A percentile compares a stretch with the other conserved stretches of the same genome.
Evolutionary conservation across 2,329 filamentous ascomycete species (phyloP).

Genomic region (Phyllosticta citrichinensis): DNA sequence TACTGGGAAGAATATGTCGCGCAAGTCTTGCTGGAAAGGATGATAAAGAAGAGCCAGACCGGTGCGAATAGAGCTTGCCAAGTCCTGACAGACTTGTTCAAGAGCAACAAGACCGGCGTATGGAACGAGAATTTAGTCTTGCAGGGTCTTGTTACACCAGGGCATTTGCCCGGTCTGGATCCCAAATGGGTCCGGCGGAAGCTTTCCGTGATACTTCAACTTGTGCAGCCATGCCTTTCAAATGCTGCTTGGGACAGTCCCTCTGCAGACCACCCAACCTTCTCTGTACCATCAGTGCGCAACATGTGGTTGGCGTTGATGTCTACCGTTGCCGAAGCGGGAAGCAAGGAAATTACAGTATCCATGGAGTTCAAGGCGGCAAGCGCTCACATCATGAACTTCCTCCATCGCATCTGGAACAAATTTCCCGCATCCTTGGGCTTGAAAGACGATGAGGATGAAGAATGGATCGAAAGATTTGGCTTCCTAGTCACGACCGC

Average conservation of each 20-base stretch:
- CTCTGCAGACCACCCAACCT: background rate
- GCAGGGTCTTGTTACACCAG: constrained; percentile 43
- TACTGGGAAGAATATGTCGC: constrained; percentile 71
- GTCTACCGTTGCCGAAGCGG: constrained; percentile 54
- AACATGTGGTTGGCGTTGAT: constrained; percentile 53
- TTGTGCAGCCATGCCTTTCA: constrained; percentile 45
- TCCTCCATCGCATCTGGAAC: constrained; percentile 62
- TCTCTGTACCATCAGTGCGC: constrained; percentile 16
- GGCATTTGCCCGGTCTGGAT: constrained; percentile 78
- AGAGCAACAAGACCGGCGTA: constrained; percentile 44
- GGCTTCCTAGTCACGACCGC: constrained; percentile 42
- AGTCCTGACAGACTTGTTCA: constrained; percentile 65
- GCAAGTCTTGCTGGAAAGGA: constrained; percentile 43
- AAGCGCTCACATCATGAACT: constrained; percentile 58
- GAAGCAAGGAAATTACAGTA: constrained; percentile 80
- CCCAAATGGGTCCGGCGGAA: constrained; percentile 78
- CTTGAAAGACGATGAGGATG: constrained; percentile 22
- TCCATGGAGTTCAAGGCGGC: constrained; percentile 75
- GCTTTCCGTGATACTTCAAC: constrained; percentile 52
- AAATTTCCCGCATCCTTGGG: constrained; percentile 33
- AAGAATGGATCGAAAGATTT: constrained; percentile 40
- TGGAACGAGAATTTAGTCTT: constrained; percentile 66
- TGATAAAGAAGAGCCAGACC: constrained; percentile 12
- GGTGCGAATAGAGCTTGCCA: constrained; percentile 36
- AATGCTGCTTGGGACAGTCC: constrained; percentile 36